Conservation (phyloP, 2,329 filamentous ascomycete genomes). For the Phyllosticta capitalensis region DNA sequence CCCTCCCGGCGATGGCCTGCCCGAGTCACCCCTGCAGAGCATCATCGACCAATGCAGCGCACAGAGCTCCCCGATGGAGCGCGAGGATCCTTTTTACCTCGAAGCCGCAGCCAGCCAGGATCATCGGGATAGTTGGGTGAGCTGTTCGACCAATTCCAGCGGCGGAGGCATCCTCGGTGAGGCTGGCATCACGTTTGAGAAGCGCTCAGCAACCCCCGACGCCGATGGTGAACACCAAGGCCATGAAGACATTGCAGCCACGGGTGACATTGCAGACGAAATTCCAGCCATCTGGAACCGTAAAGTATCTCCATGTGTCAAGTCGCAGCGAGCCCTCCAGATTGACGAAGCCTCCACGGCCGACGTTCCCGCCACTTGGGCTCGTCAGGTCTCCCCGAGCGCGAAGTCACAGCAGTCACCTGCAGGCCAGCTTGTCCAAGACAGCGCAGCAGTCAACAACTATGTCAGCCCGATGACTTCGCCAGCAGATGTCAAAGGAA, state of each 20-base stretch:
- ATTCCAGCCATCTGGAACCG: background rate
- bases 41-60: background rate
- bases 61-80: background rate
- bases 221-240: background rate
- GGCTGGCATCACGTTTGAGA: background rate
- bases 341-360: background rate
- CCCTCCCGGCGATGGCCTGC: background rate
- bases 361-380: conserved; percentile 4
- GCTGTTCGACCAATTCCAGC: background rate
- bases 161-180: background rate
- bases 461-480: background rate
- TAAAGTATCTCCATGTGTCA: background rate
- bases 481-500: background rate
- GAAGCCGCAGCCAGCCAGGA: background rate
- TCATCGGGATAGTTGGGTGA: background rate
- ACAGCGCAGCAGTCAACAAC: background rate
- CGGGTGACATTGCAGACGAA: too few species aligned
- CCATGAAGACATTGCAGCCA: too few species aligned
- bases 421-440: background rate
- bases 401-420: conserved; percentile 7
- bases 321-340: background rate
- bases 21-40: background rate
- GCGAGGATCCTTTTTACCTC: background rate
- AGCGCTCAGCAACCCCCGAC: background rate
- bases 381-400: background rate